A percentile compares a stretch with the other conserved stretches of the same genome.
Conservation (phyloP, 257 asterid species). For the Rehmannia glutinosa region DNA sequence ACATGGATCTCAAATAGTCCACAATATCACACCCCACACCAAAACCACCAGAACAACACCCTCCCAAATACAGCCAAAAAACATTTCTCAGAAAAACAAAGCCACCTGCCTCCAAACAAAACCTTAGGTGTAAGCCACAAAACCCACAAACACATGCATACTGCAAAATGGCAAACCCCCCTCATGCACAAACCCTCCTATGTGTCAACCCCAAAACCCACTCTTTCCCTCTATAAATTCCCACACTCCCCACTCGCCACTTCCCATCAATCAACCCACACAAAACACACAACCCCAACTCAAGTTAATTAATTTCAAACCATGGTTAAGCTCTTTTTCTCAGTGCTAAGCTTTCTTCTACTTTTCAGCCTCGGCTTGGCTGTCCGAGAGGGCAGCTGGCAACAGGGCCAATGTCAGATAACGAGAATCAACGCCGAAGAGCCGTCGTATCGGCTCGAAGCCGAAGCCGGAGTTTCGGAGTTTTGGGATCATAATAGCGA, state of each 20-base stretch:
- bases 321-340: slow-evolving; percentile 27
- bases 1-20: too few relatives aligned
- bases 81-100: not conserved
- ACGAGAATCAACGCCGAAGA: slow-evolving; percentile 36
- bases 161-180: slow-evolving; percentile 46
- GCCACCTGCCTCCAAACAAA: slow-evolving; percentile 21
- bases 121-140: slow-evolving; percentile 36
- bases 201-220: not conserved
- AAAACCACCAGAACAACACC: too few relatives aligned
- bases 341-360: slow-evolving; percentile 17
- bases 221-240: slow-evolving; percentile 25
- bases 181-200: not conserved
- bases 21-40: too few relatives aligned
- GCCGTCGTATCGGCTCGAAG: slow-evolving; percentile 26
- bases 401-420: slow-evolving; percentile 45
- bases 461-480: slow-evolving; percentile 62
- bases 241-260: slow-evolving; percentile 18
- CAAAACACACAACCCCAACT: not conserved
- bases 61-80: not conserved
- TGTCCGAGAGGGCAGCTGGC: slow-evolving; percentile 13
- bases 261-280: not conserved
- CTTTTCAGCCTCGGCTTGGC: slow-evolving; percentile 24
- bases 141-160: slow-evolving; percentile 38
- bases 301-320: not conserved
- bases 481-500: slow-evolving; percentile 42